phyloP scores from a whole-genome alignment of 257 asterid genomes.

The Ligustrum vulgare region DNA sequence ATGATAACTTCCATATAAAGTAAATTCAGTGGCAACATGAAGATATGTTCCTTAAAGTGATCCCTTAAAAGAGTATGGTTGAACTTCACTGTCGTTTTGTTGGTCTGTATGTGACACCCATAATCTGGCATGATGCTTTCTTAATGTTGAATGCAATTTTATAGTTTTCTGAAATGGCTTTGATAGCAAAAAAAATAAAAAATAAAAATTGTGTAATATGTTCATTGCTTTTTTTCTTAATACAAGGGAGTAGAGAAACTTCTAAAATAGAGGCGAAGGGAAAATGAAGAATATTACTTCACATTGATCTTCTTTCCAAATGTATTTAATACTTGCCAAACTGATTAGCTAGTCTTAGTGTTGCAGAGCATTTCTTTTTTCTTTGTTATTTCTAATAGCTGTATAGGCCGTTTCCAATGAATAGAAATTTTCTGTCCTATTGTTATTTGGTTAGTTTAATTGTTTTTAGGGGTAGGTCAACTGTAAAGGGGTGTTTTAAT shows the following conservation, averaged over 20 bases:
- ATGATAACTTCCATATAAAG: too few species aligned
- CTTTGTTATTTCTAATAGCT: background rate
- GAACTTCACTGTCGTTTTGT: too few species aligned
- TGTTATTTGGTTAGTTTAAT: background rate
- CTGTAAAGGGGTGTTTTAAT: background rate
- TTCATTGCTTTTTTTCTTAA: slow-evolving; percentile 7
- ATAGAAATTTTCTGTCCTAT: background rate
- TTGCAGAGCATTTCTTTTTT: background rate
- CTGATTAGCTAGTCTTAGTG: background rate
- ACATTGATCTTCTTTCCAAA: background rate
- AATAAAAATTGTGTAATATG: background rate
- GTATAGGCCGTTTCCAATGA: background rate
- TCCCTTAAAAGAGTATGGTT: too few species aligned
- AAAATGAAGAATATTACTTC: background rate
- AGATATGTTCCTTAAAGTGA: too few species aligned
- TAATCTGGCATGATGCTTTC: slow-evolving; percentile 2
- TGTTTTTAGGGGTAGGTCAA: background rate
- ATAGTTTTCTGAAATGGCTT: background rate
- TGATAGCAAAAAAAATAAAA: background rate
- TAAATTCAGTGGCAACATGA: too few species aligned
- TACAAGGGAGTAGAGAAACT: background rate
- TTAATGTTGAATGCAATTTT: slow-evolving; percentile 1
- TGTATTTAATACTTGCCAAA: background rate
- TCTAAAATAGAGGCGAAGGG: background rate
- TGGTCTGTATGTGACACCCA: too few species aligned